phyloP scores from a whole-genome alignment of 169 alveolate species.

The Cryptosporidium ubiquitum region DNA sequence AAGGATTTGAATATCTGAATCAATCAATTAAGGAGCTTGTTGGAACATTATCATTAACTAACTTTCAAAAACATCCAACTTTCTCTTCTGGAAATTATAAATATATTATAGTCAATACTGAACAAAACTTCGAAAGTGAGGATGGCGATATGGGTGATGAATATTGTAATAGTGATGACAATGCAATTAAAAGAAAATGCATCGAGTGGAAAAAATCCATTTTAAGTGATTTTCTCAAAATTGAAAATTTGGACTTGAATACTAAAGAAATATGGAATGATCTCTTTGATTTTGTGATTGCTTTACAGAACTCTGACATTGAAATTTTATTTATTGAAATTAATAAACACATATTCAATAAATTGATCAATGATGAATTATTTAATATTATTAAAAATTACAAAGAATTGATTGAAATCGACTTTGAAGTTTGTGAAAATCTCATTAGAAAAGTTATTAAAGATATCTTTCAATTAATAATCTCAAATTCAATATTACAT shows the following conservation, averaged over 20 bases:
- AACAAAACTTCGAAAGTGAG: background rate
- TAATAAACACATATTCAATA: background rate
- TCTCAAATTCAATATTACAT: conserved; percentile 29
- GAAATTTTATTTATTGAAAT: background rate
- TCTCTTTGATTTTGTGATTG: conserved; percentile 24
- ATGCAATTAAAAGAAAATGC: conserved; percentile 7
- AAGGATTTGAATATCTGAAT: conserved; percentile 33
- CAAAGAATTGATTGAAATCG: background rate
- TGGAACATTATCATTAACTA: background rate
- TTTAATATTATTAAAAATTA: background rate
- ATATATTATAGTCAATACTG: background rate
- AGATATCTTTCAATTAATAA: conserved; percentile 15
- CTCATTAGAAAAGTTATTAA: conserved; percentile 23
- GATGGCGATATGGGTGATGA: background rate
- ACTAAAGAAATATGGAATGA: conserved; percentile 26
- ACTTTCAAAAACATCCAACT: background rate
- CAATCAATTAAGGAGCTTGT: conserved; percentile 2
- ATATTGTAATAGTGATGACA: background rate
- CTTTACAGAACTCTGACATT: background rate
- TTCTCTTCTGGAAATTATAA: background rate
- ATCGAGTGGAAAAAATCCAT: conserved; percentile 46
- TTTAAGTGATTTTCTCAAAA: conserved; percentile 8
- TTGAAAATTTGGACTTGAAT: conserved; percentile 18
- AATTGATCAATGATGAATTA: background rate
- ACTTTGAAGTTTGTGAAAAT: conserved; percentile 37